These are phyloP conservation scores for Penicillium arizonense DNA, from an alignment of 495 filamentous ascomycete genomes.

Conservation along the genomic window DNA sequence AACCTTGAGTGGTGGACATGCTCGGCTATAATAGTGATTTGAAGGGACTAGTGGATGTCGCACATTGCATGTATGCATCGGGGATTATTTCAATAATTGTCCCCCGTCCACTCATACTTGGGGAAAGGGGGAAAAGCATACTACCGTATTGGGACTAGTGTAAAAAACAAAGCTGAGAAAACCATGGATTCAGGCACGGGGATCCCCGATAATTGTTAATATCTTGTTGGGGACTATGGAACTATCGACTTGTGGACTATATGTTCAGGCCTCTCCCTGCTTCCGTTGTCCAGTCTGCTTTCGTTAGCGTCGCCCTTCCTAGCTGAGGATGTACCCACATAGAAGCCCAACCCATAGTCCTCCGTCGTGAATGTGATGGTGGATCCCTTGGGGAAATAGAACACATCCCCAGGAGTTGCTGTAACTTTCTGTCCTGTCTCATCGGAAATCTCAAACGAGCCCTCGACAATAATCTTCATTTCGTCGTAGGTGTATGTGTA, in stretches of 20 bases:
- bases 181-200: conserved; percentile 19
- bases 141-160: conserved; percentile 22
- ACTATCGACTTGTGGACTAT: not conserved
- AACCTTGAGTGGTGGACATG: not conserved
- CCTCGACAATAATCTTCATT: conserved; percentile 80
- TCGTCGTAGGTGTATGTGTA: conserved; percentile 78
- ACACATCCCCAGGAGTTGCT: conserved; percentile 69
- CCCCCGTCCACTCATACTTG: not conserved
- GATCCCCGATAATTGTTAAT: conserved; percentile 14
- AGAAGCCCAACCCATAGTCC: conserved; percentile 71
- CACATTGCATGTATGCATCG: not conserved
- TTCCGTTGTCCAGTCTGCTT: conserved; percentile 44
- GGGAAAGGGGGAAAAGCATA: conserved; percentile 17
- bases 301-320: conserved; percentile 9
- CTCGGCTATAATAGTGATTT: not conserved
- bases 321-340: conserved; percentile 28
- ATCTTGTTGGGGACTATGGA: not conserved
- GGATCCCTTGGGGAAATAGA: conserved; percentile 74
- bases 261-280: conserved; percentile 34
- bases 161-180: conserved; percentile 5
- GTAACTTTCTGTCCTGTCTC: conserved; percentile 68
- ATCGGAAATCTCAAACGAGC: conserved; percentile 70
- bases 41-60: conserved; percentile 3
- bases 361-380: conserved; percentile 75
- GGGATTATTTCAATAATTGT: conserved; percentile 1